A percentile compares a stretch with the other conserved stretches of the same genome.
Evolutionary conservation across 1,284 basidiomycete species (phyloP).

Genomic region (Vanrija sp.): DNA sequence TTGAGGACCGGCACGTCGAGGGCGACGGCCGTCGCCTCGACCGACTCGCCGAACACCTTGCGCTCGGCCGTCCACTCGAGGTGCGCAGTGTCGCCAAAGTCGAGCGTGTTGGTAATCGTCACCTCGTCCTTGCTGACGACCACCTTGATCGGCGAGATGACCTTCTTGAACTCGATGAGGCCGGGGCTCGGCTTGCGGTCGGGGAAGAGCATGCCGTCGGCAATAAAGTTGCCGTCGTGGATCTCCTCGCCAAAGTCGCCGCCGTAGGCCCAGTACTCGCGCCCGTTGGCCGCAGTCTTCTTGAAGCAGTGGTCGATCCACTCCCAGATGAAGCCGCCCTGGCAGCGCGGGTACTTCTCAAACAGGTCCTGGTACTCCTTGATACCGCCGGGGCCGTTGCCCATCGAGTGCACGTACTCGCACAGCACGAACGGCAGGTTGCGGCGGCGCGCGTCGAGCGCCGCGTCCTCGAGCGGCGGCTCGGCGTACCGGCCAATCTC

Average conservation of each 20-base stretch:
- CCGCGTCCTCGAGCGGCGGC: slow-evolving; percentile 5
- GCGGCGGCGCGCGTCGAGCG: slow-evolving; percentile 9
- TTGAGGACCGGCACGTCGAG: neutral
- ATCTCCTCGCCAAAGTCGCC: slow-evolving; percentile 25
- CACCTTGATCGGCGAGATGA: slow-evolving; percentile 17
- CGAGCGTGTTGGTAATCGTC: slow-evolving; percentile 5
- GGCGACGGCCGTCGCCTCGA: neutral
- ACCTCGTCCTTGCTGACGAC: neutral
- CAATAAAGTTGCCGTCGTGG: slow-evolving; percentile 26
- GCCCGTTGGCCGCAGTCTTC: slow-evolving; percentile 1
- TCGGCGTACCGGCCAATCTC: slow-evolving; percentile 11
- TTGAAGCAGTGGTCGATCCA: slow-evolving; percentile 23
- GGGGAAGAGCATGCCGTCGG: slow-evolving; percentile 26
- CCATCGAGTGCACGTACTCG: slow-evolving; percentile 29
- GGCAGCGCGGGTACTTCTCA: slow-evolving; percentile 18
- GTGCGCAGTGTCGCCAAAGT: slow-evolving; percentile 5
- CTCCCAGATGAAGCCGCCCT: slow-evolving; percentile 23
- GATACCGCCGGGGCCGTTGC: slow-evolving; percentile 24
- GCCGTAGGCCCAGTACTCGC: slow-evolving; percentile 13
- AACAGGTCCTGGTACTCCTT: slow-evolving; percentile 23
- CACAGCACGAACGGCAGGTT: slow-evolving; percentile 20
- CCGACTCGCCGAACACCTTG: slow-evolving; percentile 1
- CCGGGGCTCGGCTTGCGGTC: slow-evolving; percentile 21
- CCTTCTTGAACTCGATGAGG: slow-evolving; percentile 19
- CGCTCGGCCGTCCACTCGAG: slow-evolving; percentile 7